Evolutionary conservation across 495 filamentous ascomycete genomes (phyloP).

Genomic region (Cryomyces antarcticus): DNA sequence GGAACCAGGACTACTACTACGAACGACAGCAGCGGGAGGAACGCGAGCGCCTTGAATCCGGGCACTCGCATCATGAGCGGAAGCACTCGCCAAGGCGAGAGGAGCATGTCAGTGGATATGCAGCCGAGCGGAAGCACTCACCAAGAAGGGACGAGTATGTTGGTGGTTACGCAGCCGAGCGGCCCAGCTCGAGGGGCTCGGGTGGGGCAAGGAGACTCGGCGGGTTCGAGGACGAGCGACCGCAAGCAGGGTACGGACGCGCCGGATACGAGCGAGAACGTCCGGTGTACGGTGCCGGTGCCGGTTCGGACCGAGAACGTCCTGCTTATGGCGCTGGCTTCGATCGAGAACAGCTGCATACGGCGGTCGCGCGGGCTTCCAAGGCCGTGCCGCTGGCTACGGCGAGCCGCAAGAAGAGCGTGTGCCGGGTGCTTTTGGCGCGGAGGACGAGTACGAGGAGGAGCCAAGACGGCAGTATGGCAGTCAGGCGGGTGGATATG

Average conservation of each 20-base stretch:
- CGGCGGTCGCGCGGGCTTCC: no score
- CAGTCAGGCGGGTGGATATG: background rate
- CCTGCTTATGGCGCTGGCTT: background rate
- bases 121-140: no score
- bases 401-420: background rate
- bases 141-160: no score
- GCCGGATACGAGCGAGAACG: background rate
- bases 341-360: background rate
- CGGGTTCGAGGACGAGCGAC: conserved; percentile 14
- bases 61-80: conserved; percentile 2
- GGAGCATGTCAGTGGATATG: no score
- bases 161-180: conserved; percentile 16
- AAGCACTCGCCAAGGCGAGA: conserved; percentile 1
- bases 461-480: background rate
- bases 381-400: background rate
- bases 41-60: background rate
- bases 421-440: background rate
- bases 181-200: conserved; percentile 27
- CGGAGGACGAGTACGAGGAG: background rate
- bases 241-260: background rate
- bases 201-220: no score
- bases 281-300: background rate
- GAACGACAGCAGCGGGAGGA: background rate
- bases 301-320: background rate
- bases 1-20: background rate